Conservation (phyloP, 1,139 yeast genomes). For the Hemisphaericaspora xylanilytica region DNA sequence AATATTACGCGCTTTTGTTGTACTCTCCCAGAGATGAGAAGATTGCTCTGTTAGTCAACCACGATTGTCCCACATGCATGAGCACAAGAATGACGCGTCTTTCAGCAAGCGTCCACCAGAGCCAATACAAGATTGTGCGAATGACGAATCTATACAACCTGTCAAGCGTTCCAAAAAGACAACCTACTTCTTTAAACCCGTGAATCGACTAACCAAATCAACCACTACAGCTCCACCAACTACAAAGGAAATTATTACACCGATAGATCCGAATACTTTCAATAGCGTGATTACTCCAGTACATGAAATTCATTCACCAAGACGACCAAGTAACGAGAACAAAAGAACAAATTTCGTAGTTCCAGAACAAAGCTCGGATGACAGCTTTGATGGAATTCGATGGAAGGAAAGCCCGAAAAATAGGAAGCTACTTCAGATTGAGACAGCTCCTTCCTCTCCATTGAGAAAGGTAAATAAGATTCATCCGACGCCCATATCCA, state of each 20-base stretch:
- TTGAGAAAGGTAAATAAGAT: slow-evolving; percentile 22
- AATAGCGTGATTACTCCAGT: slow-evolving; percentile 9
- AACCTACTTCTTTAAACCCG: slow-evolving; percentile 39
- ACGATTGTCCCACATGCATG: not conserved
- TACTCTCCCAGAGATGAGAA: too few relatives aligned
- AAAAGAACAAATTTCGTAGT: not conserved
- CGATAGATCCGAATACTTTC: slow-evolving; percentile 8
- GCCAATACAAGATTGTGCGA: slow-evolving; percentile 3
- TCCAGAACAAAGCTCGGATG: slow-evolving; percentile 40
- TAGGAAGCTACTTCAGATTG: not conserved
- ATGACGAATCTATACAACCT: slow-evolving; percentile 13
- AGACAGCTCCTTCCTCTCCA: slow-evolving; percentile 32
- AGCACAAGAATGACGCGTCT: slow-evolving; percentile 8
- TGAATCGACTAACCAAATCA: slow-evolving; percentile 23
- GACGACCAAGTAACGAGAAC: slow-evolving; percentile 1
- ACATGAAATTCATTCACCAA: slow-evolving; percentile 4
- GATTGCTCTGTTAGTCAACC: too few relatives aligned
- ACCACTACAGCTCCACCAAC: not conserved
- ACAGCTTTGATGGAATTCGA: slow-evolving; percentile 45
- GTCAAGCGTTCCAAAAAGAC: slow-evolving; percentile 26
- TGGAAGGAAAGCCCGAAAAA: slow-evolving; percentile 38
- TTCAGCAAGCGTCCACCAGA: not conserved
- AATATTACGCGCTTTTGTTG: too few relatives aligned
- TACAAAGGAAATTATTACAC: slow-evolving; percentile 2
- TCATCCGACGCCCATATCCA: too few relatives aligned